Conservation (phyloP, 1,284 basidiomycete species). For the Abortiporus biennis region DNA sequence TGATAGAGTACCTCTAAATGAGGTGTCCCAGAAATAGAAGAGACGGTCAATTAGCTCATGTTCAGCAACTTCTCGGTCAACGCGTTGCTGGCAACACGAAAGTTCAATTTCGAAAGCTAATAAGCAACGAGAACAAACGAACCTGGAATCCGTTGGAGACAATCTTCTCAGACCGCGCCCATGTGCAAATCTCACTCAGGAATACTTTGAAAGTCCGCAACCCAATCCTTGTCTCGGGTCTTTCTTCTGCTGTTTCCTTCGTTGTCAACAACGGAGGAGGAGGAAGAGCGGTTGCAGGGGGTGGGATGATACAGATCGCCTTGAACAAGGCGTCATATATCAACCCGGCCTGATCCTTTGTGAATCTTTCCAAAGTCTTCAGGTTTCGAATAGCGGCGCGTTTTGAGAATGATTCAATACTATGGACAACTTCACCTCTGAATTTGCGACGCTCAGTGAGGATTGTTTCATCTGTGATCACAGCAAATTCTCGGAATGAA, state of each 20-base stretch:
- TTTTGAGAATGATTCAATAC: conserved; percentile 94
- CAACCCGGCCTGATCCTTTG: conserved; percentile 85
- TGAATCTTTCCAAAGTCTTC: conserved; percentile 75
- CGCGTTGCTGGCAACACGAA: conserved; percentile 51
- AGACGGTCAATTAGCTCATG: conserved; percentile 80
- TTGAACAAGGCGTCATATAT: conserved; percentile 91
- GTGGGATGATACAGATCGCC: conserved; percentile 77
- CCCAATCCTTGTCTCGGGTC: conserved; percentile 86
- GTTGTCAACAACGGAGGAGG: conserved; percentile 41
- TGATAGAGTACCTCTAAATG: conserved; percentile 75
- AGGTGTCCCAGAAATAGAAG: conserved; percentile 89
- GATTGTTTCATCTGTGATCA: conserved; percentile 96
- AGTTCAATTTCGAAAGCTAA: neutral
- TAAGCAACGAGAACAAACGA: conserved; percentile 16
- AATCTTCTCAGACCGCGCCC: conserved; percentile 94
- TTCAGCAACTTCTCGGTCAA: conserved; percentile 75
- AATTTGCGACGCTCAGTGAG: conserved; percentile 82
- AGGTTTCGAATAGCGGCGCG: conserved; percentile 92
- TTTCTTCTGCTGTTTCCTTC: conserved; percentile 60
- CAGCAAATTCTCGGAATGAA: conserved; percentile 95
- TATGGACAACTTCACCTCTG: conserved; percentile 87
- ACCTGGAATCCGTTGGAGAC: conserved; percentile 91
- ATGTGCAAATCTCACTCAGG: conserved; percentile 89
- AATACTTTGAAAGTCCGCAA: conserved; percentile 86
- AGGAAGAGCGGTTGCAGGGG: conserved; percentile 41